Evolutionary conservation across 1,284 basidiomycete species (phyloP).

Genomic region (Sanghuangporus sanghuang): DNA sequence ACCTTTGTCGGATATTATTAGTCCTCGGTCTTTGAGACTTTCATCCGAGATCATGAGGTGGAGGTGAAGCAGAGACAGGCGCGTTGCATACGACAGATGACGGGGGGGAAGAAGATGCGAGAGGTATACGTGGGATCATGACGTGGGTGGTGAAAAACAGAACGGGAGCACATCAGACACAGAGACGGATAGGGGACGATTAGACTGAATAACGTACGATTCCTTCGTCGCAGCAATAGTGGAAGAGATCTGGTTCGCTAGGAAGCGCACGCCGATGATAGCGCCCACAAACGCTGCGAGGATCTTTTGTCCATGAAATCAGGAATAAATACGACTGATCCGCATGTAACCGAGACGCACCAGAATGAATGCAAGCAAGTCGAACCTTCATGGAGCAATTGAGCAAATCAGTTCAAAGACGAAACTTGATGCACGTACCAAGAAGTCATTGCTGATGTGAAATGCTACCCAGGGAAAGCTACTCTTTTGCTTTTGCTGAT

Average conservation of each 20-base stretch:
- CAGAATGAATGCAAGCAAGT: conserved; percentile 3
- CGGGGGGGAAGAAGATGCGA: not conserved
- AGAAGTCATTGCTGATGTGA: not conserved
- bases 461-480: not conserved
- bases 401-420: not conserved
- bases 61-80: too few species aligned
- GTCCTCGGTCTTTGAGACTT: conserved; percentile 53
- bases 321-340: not conserved
- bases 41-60: not conserved
- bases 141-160: not conserved
- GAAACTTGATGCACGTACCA: not conserved
- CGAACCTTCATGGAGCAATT: conserved; percentile 1
- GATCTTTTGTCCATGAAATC: conserved; percentile 31
- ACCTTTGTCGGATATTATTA: conserved; percentile 49
- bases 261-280: conserved; percentile 35
- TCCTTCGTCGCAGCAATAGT: conserved; percentile 41
- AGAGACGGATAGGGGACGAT: not conserved
- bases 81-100: not conserved
- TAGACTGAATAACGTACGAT: conserved; percentile 32
- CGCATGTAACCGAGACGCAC: conserved; percentile 1
- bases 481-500: not conserved
- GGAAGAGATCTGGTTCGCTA: conserved; percentile 33
- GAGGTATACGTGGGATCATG: not conserved
- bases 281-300: conserved; percentile 37
- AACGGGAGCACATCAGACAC: not conserved